Base-by-base conservation (phyloP, 208 protist species). In the Leishmania lainsoni region DNA sequence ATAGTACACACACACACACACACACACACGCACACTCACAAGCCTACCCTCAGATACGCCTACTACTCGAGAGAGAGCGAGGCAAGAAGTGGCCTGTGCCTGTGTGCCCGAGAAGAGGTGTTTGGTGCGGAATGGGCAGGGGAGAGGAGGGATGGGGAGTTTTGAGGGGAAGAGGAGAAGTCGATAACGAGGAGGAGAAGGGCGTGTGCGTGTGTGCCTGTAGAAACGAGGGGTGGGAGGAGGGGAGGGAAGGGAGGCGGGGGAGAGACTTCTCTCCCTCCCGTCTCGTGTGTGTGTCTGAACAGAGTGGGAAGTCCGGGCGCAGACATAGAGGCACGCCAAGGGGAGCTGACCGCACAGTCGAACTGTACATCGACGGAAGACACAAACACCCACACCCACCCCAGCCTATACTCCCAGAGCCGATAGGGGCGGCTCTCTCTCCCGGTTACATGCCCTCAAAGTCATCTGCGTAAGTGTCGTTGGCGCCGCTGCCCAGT, bases 381-480 rank as follows among this genome's bases (percentile, higher is more conserved):
- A 22, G 12, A 65, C 59, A 65, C 59, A 65, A 6, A 6, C 56
- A 61, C 20, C 54, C 26, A 39, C 45, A 74, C 39, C n/a, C 70
- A 42, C 39, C 0, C 72, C 10, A 35, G 59, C 59, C 51, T 9
- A 22, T n/a, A 45, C 45, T n/a, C 1, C 20, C 61, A 79, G 20
- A 51, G n/a, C 10, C 8, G n/a, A 66, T 35, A 12, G 2, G n/a
- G n/a, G 6, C 12, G 4, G 59, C 39, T n/a, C 29, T 2, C 59
- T 66, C 10, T 29, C n/a, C 29, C 39, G 59, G 20, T 49, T 80
- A 81, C 61, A 85, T 77, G 54, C 83, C 85, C 29, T 87, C 85
- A 61, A 83, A 83, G 81, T 87, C 82, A 66, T 91, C 83, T 35
- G 78, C 81, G 65, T 88, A 84, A 35, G 72, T 76, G 66, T 85